Conservation (phyloP, 352 stramenopile species). For the Achlya hypogyna region DNA sequence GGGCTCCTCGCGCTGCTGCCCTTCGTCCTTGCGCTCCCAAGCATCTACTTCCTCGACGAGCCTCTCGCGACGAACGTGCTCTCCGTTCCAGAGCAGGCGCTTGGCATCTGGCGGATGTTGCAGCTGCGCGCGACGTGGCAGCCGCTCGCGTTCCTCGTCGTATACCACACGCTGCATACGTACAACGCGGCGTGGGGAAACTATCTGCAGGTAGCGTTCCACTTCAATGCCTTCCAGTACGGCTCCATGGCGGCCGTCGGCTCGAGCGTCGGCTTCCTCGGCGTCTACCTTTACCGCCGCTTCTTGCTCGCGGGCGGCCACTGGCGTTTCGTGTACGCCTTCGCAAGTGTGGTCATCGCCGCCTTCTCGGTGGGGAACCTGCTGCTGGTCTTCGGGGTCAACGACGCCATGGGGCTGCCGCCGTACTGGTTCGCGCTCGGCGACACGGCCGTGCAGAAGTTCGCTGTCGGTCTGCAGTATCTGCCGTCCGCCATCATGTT, state of each 20-base stretch:
- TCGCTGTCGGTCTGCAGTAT: slow-evolving; percentile 68
- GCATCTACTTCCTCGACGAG: slow-evolving; percentile 47
- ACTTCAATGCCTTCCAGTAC: slow-evolving; percentile 72
- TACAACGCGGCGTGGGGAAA: slow-evolving; percentile 77
- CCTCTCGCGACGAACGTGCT: slow-evolving; percentile 25
- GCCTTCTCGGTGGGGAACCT: slow-evolving; percentile 65
- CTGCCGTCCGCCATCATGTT: slow-evolving; percentile 71
- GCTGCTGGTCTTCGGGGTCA: slow-evolving; percentile 52
- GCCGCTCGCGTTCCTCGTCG: slow-evolving; percentile 52
- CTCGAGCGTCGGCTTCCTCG: slow-evolving; percentile 51
- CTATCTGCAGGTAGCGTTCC: slow-evolving; percentile 58
- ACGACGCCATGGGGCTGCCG: slow-evolving; percentile 45
- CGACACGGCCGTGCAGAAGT: slow-evolving; percentile 53
- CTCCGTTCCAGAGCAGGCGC: slow-evolving; percentile 29
- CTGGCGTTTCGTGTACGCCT: slow-evolving; percentile 57
- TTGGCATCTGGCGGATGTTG: slow-evolving; percentile 51
- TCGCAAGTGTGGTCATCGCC: slow-evolving; percentile 46
- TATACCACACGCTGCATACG: slow-evolving; percentile 53
- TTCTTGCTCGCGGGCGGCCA: slow-evolving; percentile 36
- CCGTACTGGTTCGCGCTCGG: slow-evolving; percentile 73
- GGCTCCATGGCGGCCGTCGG: slow-evolving; percentile 56
- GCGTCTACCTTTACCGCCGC: slow-evolving; percentile 46
- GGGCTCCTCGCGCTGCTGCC: slow-evolving; percentile 46
- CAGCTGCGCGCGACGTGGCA: slow-evolving; percentile 65
- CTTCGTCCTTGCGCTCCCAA: slow-evolving; percentile 47